Evolutionary conservation across 2,329 filamentous ascomycete genomes (phyloP), one percentile per base, ranked within the genome.

Genomic region (Taxawa tesnikishii): DNA sequence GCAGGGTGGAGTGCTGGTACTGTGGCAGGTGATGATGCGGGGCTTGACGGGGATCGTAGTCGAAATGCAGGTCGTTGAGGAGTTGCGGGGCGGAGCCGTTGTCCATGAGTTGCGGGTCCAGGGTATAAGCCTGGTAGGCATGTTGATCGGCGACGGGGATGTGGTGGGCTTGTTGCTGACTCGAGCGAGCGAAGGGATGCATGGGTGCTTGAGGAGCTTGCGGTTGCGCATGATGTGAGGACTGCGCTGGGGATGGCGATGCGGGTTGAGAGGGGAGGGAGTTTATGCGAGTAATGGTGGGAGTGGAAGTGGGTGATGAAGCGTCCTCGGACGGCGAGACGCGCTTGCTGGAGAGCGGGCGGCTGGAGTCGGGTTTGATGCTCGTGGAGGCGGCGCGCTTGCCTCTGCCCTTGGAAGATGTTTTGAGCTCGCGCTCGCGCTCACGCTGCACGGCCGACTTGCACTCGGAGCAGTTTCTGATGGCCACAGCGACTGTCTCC

Each of bases 401-500:
- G 14, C 23, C n/a, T 17, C 17, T 38, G 18, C 15, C 14, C 19
- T 15, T 31, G 28, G n/a, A 23, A 15, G 13, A 15, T n/a, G n/a
- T n/a, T 24, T 32, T 40, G 31, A 31, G 24, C 25, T 19, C 32
- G 15, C 25, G 18, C 29, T 21, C 28, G 30, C 12, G 26, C 29
- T 30, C 23, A 11, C 32, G 30, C 25, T 30, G 34, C 14, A 12
- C 31, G 24, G 32, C 36, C 15, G 93, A 84, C 58, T 88, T 93
- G 62, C 88, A 96, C 52, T 93, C 79, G 6, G 71, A 62, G 57
- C 90, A 98, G 48, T 90, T 88, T 46, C 83, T 79, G 57, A 96
- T 94, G 46, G 94, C 87, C 53, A 88, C 78, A 53, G 81, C 90
- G 39, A 94, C 90, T 1, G 88, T 96, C 59, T 94, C 87, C 56